A percentile compares a stretch with the other conserved stretches of the same genome.
Evolutionary conservation across 163 green algal genomes (phyloP).

Genomic region (Volvox carteri): DNA sequence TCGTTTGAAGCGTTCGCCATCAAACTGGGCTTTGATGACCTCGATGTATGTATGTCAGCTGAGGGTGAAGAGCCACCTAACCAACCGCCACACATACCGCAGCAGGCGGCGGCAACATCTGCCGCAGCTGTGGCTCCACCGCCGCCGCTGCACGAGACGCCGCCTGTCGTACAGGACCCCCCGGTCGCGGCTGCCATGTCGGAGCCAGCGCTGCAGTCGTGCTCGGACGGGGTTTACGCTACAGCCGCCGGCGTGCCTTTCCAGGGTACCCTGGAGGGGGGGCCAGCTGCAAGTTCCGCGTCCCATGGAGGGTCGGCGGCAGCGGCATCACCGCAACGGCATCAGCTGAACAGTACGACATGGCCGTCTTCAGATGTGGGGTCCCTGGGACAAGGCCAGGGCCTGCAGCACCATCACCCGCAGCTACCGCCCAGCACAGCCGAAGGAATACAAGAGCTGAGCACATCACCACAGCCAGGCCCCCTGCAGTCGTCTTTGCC

Average conservation of each 20-base stretch:
- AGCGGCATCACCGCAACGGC: background rate
- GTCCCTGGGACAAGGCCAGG: background rate
- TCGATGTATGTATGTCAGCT: background rate
- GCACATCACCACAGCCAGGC: background rate
- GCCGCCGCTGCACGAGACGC: background rate
- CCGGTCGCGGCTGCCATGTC: background rate
- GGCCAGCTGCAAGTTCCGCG: background rate
- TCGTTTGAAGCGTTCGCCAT: slow-evolving; percentile 23
- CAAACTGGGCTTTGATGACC: slow-evolving; percentile 10
- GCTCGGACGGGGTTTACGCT: background rate
- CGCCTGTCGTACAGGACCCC: background rate
- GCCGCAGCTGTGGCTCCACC: background rate
- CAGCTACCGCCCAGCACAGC: background rate
- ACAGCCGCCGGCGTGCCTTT: background rate
- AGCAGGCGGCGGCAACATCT: background rate
- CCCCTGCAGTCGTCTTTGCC: background rate
- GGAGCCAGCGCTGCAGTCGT: background rate
- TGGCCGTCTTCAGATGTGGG: background rate
- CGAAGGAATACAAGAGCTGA: background rate
- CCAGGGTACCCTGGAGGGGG: background rate
- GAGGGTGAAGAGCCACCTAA: background rate
- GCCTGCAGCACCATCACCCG: background rate
- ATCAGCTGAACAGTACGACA: background rate
- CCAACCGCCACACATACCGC: background rate
- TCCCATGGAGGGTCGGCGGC: no score